Conservation (phyloP, 345 rosid genomes). For the Barbarea vulgaris region DNA sequence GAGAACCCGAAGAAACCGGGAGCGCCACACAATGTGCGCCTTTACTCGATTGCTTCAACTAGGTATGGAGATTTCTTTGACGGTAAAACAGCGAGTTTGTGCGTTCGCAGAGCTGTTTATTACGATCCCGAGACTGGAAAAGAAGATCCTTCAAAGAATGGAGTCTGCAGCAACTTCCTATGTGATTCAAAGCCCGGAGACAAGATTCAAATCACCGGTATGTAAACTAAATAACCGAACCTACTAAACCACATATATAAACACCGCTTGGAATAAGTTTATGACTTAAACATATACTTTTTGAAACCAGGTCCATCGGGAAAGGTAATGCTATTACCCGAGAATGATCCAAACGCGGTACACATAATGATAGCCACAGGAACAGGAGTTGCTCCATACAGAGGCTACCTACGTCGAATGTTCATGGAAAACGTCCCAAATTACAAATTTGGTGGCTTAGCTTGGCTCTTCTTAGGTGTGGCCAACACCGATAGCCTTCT, state of each 20-base stretch:
- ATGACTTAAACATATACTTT: not conserved
- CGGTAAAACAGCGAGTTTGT: slow-evolving; percentile 85
- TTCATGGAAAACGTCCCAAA: slow-evolving; percentile 89
- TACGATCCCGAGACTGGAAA: slow-evolving; percentile 90
- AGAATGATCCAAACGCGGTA: slow-evolving; percentile 73
- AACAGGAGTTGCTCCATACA: slow-evolving; percentile 91
- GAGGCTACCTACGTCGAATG: slow-evolving; percentile 93
- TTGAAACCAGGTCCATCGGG: slow-evolving; percentile 88
- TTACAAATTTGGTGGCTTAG: slow-evolving; percentile 76
- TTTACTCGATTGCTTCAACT: slow-evolving; percentile 93
- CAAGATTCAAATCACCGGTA: slow-evolving; percentile 86
- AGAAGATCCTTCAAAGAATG: slow-evolving; percentile 92
- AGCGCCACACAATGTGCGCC: slow-evolving; percentile 82
- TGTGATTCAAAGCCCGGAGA: slow-evolving; percentile 94
- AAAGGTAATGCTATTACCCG: slow-evolving; percentile 96
- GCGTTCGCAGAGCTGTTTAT: slow-evolving; percentile 96
- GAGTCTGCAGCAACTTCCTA: slow-evolving; percentile 93
- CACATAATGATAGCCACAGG: slow-evolving; percentile 99
- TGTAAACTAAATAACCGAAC: not conserved
- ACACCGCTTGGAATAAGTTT: not conserved
- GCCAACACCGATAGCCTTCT: slow-evolving; percentile 95
- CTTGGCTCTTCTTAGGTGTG: slow-evolving; percentile 98
- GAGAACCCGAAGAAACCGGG: slow-evolving; percentile 98
- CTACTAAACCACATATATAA: not conserved
- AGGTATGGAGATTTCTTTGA: slow-evolving; percentile 91